These are phyloP conservation scores for Lachnellula subtilissima DNA, from an alignment of 2,329 filamentous ascomycete genomes.

Conservation along the genomic window DNA sequence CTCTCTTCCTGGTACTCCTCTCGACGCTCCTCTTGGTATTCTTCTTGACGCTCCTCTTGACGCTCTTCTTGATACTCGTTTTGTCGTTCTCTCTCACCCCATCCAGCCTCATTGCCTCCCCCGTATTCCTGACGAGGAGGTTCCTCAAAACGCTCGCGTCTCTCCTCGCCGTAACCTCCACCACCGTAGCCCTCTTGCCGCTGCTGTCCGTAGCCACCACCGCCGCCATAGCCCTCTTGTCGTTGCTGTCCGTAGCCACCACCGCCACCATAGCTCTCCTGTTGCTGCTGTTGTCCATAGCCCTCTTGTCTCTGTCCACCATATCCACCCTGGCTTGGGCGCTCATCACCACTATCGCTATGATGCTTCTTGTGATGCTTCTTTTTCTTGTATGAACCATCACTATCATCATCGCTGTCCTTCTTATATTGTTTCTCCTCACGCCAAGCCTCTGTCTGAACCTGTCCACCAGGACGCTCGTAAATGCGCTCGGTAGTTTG, in stretches of 20 bases:
- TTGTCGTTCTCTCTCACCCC: not conserved
- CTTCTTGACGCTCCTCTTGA: constrained; percentile 6
- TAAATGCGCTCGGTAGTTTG: constrained; percentile 52
- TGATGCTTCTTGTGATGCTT: constrained; percentile 27
- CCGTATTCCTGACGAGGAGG: constrained; percentile 14
- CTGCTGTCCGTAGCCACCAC: too few relatives aligned
- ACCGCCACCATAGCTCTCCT: constrained; percentile 12
- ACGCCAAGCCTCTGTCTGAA: constrained; percentile 24
- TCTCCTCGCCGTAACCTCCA: constrained; percentile 16
- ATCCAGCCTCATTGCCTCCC: constrained; percentile 25
- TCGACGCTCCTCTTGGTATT: constrained; percentile 1
- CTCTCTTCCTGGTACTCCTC: constrained; percentile 8
- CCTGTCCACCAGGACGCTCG: constrained; percentile 33
- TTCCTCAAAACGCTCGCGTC: constrained; percentile 14
- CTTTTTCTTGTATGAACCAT: constrained; percentile 26
- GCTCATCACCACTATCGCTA: constrained; percentile 19
- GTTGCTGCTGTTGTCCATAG: constrained; percentile 10
- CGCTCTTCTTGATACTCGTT: not conserved
- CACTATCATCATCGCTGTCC: constrained; percentile 25
- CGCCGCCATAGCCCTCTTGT: not conserved
- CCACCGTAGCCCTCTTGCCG: not conserved
- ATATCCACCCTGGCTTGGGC: constrained; percentile 7
- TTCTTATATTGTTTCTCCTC: constrained; percentile 14
- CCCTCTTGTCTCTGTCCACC: constrained; percentile 7
- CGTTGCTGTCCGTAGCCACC: constrained; percentile 29